Evolutionary conservation across 306 rosid genomes (phyloP).

Genomic region (Herpetospermum pedunculosum): DNA sequence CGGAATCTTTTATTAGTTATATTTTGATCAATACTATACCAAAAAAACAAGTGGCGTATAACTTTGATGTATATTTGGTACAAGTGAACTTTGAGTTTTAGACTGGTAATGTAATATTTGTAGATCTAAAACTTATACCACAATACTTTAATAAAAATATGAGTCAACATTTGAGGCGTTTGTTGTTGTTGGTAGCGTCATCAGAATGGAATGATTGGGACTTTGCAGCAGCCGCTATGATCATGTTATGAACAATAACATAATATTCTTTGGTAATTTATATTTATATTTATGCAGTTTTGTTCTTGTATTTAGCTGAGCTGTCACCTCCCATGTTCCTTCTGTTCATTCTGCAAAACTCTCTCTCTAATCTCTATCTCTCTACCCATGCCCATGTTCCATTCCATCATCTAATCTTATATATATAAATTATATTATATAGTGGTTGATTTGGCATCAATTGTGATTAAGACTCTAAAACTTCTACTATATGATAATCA

Average conservation of each 20-base stretch:
- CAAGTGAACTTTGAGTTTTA: neutral
- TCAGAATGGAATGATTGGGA: constrained; percentile 6
- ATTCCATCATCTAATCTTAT: neutral
- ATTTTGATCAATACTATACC: too few relatives aligned
- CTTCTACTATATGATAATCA: neutral
- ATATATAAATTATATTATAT: neutral
- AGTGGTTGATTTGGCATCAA: neutral
- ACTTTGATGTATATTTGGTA: too few relatives aligned
- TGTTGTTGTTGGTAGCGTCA: neutral
- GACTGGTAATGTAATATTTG: neutral
- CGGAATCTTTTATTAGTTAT: too few relatives aligned
- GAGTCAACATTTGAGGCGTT: neutral
- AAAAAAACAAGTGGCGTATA: too few relatives aligned
- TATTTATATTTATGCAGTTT: neutral
- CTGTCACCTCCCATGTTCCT: constrained; percentile 8
- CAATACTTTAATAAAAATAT: neutral
- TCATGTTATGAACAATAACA: neutral
- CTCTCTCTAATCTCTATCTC: neutral
- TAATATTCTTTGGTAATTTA: neutral
- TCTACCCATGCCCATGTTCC: constrained; percentile 5
- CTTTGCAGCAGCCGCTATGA: neutral
- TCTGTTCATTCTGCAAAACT: neutral
- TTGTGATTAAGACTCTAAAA: neutral
- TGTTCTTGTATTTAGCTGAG: neutral
- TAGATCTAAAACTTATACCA: neutral